phyloP scores from a whole-genome alignment of 148 eudicot species.

The Camellia japonica region DNA sequence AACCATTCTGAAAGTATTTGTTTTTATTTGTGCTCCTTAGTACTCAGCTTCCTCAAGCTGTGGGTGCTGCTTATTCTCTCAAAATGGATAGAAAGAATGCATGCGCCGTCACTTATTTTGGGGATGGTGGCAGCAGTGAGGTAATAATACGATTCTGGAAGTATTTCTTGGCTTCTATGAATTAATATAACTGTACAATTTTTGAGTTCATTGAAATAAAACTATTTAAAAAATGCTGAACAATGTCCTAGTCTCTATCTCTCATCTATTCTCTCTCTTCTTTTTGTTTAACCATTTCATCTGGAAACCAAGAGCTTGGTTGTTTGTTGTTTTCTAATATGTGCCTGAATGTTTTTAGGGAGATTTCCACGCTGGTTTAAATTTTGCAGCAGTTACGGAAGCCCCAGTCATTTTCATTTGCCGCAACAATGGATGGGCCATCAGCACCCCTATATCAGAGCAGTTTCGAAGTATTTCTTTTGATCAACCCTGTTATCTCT shows the following conservation, averaged over 20 bases:
- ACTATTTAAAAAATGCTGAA: neutral
- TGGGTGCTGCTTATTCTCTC: constrained; percentile 88
- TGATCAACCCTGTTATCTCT: neutral
- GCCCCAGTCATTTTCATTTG: constrained; percentile 82
- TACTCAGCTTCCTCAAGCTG: constrained; percentile 93
- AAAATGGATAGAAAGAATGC: constrained; percentile 74
- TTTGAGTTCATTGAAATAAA: neutral
- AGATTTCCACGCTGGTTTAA: constrained; percentile 91
- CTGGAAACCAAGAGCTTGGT: neutral
- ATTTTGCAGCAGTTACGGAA: constrained; percentile 92
- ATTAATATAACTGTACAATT: neutral
- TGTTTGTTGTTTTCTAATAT: neutral
- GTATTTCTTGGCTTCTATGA: no score
- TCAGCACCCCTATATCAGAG: constrained; percentile 78
- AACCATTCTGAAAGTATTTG: neutral
- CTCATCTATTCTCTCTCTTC: no score
- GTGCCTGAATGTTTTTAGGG: constrained; percentile 42
- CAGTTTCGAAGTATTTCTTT: constrained; percentile 78
- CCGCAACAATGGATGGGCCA: constrained; percentile 99
- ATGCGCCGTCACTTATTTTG: constrained; percentile 79
- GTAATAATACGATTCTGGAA: constrained; percentile 22
- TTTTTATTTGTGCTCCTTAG: constrained; percentile 30
- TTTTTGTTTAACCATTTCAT: neutral
- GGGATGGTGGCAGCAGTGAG: constrained; percentile 92
- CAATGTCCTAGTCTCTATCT: no score